These are phyloP conservation scores for Cryoendolithus antarcticus DNA, from an alignment of 2,329 filamentous ascomycete genomes.

Conservation along the genomic window DNA sequence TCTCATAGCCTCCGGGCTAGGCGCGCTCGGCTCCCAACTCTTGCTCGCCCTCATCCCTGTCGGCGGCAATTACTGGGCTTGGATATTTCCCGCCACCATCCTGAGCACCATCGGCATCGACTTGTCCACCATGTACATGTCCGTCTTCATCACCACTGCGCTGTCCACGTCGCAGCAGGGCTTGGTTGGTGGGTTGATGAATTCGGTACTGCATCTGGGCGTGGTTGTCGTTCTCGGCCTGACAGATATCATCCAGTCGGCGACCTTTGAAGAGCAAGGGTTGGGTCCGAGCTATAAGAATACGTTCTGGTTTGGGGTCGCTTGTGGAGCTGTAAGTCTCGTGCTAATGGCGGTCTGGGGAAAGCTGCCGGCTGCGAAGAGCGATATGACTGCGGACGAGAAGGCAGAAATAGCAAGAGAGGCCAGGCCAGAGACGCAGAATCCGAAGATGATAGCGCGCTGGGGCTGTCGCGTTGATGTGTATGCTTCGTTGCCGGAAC, in stretches of 20 bases:
- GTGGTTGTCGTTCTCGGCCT: conserved; percentile 60
- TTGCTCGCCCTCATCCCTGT: conserved; percentile 51
- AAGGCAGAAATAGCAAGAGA: conserved; percentile 16
- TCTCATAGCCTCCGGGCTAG: conserved; percentile 47
- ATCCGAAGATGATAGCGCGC: no score
- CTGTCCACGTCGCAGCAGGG: conserved; percentile 56
- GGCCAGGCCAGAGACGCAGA: neutral
- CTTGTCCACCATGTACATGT: conserved; percentile 59
- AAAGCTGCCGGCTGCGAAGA: conserved; percentile 36
- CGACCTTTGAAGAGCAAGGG: conserved; percentile 28
- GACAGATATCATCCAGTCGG: conserved; percentile 47
- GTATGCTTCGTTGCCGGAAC: no score
- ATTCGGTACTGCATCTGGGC: conserved; percentile 56
- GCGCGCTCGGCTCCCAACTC: conserved; percentile 44
- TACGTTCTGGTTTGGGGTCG: conserved; percentile 26
- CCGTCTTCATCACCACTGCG: conserved; percentile 59
- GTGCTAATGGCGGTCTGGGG: conserved; percentile 26
- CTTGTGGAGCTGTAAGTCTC: conserved; percentile 17
- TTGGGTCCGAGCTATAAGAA: conserved; percentile 24
- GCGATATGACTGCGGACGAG: conserved; percentile 45
- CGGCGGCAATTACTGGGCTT: conserved; percentile 54
- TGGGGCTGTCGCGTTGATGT: no score
- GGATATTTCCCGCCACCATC: conserved; percentile 57
- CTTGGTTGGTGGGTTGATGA: conserved; percentile 57
- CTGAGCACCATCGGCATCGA: conserved; percentile 60